A percentile compares a stretch with the other conserved stretches of the same genome.
Conservation (phyloP, 139 green algal genomes). For the Nannochloris sp. region DNA sequence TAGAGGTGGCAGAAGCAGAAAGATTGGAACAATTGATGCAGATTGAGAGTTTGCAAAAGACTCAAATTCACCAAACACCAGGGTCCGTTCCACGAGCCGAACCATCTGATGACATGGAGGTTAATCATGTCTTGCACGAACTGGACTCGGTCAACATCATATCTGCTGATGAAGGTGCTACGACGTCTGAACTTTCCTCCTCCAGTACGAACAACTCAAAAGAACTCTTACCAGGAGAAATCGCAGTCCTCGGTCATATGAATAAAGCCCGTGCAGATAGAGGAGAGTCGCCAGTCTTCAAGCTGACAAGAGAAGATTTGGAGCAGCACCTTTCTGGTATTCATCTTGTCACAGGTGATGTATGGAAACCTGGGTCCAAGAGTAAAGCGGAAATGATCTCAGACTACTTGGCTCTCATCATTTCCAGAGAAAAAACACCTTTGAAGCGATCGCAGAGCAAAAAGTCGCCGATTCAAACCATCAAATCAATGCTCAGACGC, state of each 20-base stretch:
- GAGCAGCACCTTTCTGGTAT: constrained; percentile 21
- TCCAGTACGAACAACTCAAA: too few relatives aligned
- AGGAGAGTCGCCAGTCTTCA: neutral
- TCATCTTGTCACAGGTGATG: constrained; percentile 17
- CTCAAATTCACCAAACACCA: neutral
- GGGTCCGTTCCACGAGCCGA: neutral
- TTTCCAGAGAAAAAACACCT: neutral
- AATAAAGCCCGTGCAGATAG: constrained; percentile 28
- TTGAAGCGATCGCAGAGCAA: constrained; percentile 2
- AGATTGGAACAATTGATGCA: constrained; percentile 38
- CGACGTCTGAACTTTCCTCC: too few relatives aligned
- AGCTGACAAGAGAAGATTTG: neutral
- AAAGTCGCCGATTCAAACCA: neutral
- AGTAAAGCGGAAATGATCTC: constrained; percentile 39
- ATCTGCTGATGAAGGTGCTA: neutral
- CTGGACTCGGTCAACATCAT: neutral
- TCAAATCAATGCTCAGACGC: neutral
- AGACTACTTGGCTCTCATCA: constrained; percentile 31
- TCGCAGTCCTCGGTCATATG: neutral
- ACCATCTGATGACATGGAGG: neutral
- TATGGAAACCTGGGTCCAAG: constrained; percentile 33
- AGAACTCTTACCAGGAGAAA: constrained; percentile 5
- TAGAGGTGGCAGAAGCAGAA: constrained; percentile 60
- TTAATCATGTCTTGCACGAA: constrained; percentile 1
- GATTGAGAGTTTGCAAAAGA: constrained; percentile 5